Percentiles rank a stretch among this genome's conserved stretches.
phyloP scores from a whole-genome alignment of 2,329 filamentous ascomycete genomes.

The Fusarium sp. region DNA sequence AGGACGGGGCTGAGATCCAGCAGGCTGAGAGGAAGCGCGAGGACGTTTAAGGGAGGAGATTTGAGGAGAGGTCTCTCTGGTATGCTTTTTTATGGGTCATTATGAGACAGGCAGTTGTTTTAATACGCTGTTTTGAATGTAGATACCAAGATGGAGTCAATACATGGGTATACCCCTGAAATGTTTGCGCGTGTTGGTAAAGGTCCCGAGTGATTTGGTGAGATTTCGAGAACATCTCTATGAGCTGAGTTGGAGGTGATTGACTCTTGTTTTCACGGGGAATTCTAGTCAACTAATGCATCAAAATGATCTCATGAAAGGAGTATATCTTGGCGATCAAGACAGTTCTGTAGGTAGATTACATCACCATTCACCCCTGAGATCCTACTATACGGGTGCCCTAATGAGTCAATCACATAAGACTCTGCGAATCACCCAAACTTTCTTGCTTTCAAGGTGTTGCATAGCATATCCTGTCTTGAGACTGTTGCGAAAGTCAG shows the following conservation, averaged over 20 bases:
- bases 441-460: too few species aligned
- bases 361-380: too few species aligned
- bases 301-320: not conserved
- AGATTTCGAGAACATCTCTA: not conserved
- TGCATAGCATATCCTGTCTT: not conserved
- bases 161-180: not conserved
- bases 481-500: not conserved
- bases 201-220: not conserved
- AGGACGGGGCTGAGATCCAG: constrained; percentile 40
- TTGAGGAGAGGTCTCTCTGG: not conserved
- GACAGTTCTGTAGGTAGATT: not conserved
- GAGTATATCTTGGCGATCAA: not conserved
- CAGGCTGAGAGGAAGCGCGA: constrained; percentile 39
- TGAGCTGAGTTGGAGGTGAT: not conserved
- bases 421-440: too few species aligned
- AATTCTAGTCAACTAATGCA: not conserved
- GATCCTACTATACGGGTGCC: too few species aligned
- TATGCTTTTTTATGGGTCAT: not conserved
- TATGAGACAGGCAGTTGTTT: not conserved
- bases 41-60: constrained; percentile 19
- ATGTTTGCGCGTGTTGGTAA: not conserved
- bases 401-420: too few species aligned
- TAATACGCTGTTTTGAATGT: not conserved
- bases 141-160: constrained; percentile 9
- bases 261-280: not conserved